phyloP scores from a whole-genome alignment of 2,329 filamentous ascomycete genomes.

The Mycosphaerella sp. region DNA sequence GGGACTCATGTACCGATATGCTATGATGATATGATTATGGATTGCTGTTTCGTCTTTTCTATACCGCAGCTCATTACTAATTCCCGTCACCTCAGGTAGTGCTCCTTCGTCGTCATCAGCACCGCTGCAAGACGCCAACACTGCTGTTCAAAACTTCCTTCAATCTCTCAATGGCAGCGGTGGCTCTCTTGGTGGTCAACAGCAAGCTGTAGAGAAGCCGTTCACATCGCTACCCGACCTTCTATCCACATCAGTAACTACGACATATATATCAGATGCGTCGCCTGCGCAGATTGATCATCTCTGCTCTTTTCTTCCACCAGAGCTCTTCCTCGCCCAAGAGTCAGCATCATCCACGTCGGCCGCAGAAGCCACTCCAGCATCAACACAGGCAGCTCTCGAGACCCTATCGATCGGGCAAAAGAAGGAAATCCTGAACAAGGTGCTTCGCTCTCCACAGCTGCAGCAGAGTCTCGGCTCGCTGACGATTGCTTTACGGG shows the following conservation, averaged over 20 bases:
- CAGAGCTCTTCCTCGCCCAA: slow-evolving; percentile 69
- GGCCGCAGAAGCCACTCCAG: slow-evolving; percentile 53
- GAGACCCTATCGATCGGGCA: slow-evolving; percentile 65
- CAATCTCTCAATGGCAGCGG: slow-evolving; percentile 63
- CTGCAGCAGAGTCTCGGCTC: slow-evolving; percentile 81
- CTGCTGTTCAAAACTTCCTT: slow-evolving; percentile 81
- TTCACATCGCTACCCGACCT: slow-evolving; percentile 86
- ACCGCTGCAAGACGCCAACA: slow-evolving; percentile 56
- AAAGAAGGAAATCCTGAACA: slow-evolving; percentile 74
- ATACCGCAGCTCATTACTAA: slow-evolving; percentile 12
- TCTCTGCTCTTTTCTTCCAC: slow-evolving; percentile 72
- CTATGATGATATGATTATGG: slow-evolving; percentile 12
- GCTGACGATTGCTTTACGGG: slow-evolving; percentile 78
- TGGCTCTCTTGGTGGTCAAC: slow-evolving; percentile 35
- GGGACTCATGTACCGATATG: slow-evolving; percentile 1
- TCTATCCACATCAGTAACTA: slow-evolving; percentile 67
- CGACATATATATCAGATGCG: slow-evolving; percentile 67
- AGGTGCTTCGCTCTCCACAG: slow-evolving; percentile 82
- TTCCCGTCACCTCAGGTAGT: slow-evolving; percentile 18
- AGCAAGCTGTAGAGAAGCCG: slow-evolving; percentile 53
- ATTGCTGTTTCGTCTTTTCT: slow-evolving; percentile 4
- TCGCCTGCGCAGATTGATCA: slow-evolving; percentile 61
- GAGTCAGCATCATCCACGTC: slow-evolving; percentile 52
- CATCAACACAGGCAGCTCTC: slow-evolving; percentile 65
- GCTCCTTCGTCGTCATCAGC: slow-evolving; percentile 38